These are phyloP conservation scores for Berberis vulgaris DNA, from an alignment of 164 flowering plant species.

Conservation along the genomic window DNA sequence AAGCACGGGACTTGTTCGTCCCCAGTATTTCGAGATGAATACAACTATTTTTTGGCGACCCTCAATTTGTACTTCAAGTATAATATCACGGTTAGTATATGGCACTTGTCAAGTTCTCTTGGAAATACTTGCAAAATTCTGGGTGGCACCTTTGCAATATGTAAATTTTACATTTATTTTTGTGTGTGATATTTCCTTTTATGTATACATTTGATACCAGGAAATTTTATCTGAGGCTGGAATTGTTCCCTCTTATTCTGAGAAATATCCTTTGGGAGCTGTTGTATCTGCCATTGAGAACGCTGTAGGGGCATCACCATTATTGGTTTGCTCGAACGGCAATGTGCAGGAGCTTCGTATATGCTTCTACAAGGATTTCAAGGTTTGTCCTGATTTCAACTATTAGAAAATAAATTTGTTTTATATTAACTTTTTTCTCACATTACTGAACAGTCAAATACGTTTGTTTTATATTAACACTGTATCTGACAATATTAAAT, in stretches of 20 bases:
- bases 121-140: too few relatives aligned
- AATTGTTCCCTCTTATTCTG: slow-evolving; percentile 59
- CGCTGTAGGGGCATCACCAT: slow-evolving; percentile 61
- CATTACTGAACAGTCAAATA: not conserved
- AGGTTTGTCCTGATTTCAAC: slow-evolving; percentile 30
- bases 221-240: slow-evolving; percentile 64
- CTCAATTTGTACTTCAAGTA: slow-evolving; percentile 72
- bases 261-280: slow-evolving; percentile 70
- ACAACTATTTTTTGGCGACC: slow-evolving; percentile 52
- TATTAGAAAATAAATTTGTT: not conserved
- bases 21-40: slow-evolving; percentile 65
- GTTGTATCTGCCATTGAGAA: slow-evolving; percentile 68
- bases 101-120: not conserved
- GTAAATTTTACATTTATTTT: not conserved
- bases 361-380: slow-evolving; percentile 81
- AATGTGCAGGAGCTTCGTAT: slow-evolving; percentile 63
- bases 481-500: too few relatives aligned
- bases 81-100: slow-evolving; percentile 63
- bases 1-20: slow-evolving; percentile 86
- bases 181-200: not conserved
- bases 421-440: not conserved
- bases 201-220: slow-evolving; percentile 20
- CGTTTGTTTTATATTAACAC: not conserved
- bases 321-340: slow-evolving; percentile 47
- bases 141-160: not conserved